phyloP scores from a whole-genome alignment of 2,329 filamentous ascomycete genomes.

The Colletotrichum tamarilloi region DNA sequence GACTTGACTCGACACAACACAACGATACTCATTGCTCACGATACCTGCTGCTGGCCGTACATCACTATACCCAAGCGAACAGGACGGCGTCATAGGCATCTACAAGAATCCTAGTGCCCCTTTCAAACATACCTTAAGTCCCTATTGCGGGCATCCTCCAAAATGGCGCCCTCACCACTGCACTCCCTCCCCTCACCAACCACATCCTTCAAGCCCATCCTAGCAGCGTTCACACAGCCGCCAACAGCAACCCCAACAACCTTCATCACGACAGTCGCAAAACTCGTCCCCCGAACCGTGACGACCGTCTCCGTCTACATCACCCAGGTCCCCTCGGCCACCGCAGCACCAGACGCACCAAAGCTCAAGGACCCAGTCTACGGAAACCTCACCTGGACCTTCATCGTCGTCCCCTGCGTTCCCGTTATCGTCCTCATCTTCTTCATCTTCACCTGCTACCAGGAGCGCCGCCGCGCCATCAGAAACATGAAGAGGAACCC shows the following conservation, averaged over 20 bases:
- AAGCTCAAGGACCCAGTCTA: not conserved
- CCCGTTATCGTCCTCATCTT: not conserved
- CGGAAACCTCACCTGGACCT: conserved; percentile 26
- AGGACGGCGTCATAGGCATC: not conserved
- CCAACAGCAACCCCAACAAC: not conserved
- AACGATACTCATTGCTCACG: not conserved
- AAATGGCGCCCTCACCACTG: not conserved
- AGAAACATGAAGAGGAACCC: not conserved
- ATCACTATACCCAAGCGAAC: not conserved
- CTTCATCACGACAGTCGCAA: not conserved
- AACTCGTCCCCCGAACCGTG: not conserved
- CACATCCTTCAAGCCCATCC: not conserved
- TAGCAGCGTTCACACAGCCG: not conserved
- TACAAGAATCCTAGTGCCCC: not conserved
- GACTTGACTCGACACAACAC: not conserved
- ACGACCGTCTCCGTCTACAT: not conserved
- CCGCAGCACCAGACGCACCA: not conserved
- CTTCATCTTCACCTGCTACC: conserved; percentile 6
- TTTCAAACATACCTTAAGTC: not conserved
- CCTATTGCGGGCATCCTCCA: not conserved
- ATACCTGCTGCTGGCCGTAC: not conserved
- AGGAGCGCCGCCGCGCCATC: conserved; percentile 6
- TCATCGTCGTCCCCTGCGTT: conserved; percentile 25
- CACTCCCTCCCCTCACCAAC: not conserved
- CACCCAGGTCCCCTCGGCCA: not conserved